phyloP scores from a whole-genome alignment of 1,284 basidiomycete genomes.

The Ustilago loliicola region DNA sequence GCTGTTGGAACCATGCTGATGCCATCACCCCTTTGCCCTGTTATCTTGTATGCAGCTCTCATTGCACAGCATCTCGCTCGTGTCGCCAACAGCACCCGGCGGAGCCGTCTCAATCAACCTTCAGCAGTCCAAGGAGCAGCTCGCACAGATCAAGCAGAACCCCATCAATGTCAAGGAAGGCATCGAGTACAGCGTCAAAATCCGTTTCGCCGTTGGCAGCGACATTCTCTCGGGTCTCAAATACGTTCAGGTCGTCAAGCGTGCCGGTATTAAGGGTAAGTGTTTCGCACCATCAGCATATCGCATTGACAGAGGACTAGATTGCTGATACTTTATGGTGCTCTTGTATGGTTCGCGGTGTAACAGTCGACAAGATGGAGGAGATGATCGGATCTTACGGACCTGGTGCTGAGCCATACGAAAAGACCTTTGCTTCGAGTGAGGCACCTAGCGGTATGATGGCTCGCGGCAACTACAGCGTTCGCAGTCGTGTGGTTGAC shows the following conservation, averaged over 20 bases:
- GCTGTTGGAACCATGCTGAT: neutral
- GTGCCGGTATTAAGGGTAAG: slow-evolving; percentile 75
- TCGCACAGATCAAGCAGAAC: slow-evolving; percentile 73
- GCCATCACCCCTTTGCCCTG: neutral
- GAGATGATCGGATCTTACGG: slow-evolving; percentile 92
- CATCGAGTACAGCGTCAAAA: slow-evolving; percentile 81
- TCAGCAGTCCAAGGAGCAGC: slow-evolving; percentile 71
- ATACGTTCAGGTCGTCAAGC: slow-evolving; percentile 83
- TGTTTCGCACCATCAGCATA: neutral
- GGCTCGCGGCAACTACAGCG: slow-evolving; percentile 83
- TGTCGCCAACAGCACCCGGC: slow-evolving; percentile 70
- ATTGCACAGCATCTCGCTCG: slow-evolving; percentile 72
- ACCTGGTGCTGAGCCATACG: slow-evolving; percentile 66
- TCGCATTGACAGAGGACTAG: neutral
- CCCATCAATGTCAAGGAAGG: slow-evolving; percentile 77
- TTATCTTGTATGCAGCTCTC: slow-evolving; percentile 45
- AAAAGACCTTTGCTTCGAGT: slow-evolving; percentile 71
- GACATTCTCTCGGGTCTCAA: slow-evolving; percentile 86
- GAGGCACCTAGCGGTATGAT: slow-evolving; percentile 77
- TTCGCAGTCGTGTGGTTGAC: slow-evolving; percentile 83
- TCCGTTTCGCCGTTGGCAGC: slow-evolving; percentile 81
- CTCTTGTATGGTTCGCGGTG: neutral
- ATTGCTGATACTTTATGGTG: neutral
- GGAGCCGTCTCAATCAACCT: slow-evolving; percentile 72
- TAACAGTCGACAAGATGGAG: slow-evolving; percentile 85